These are phyloP conservation scores for Hevea brasiliensis DNA, from an alignment of 345 rosid species.

Conservation along the genomic window DNA sequence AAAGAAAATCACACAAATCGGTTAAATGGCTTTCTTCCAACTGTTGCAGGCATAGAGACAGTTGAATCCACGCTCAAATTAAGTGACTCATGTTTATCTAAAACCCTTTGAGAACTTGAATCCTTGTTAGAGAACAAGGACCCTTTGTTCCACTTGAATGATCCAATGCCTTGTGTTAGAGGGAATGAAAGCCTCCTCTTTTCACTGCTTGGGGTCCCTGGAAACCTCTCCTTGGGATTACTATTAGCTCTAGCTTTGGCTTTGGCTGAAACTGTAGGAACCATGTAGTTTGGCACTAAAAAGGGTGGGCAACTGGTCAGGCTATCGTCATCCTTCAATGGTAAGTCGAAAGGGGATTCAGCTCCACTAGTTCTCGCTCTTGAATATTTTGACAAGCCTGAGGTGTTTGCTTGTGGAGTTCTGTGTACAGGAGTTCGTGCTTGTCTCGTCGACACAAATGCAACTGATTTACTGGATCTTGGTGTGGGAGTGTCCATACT, in stretches of 20 bases:
- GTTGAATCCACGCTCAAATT: slow-evolving; percentile 76
- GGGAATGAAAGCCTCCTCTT: slow-evolving; percentile 77
- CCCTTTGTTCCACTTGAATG: slow-evolving; percentile 82
- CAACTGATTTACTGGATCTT: slow-evolving; percentile 67
- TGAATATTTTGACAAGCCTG: slow-evolving; percentile 56
- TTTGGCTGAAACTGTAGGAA: slow-evolving; percentile 74
- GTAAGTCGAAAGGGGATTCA: slow-evolving; percentile 53
- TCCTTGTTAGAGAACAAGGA: slow-evolving; percentile 61
- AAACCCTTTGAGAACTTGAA: slow-evolving; percentile 39
- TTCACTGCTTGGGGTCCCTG: slow-evolving; percentile 63
- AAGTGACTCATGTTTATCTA: slow-evolving; percentile 19
- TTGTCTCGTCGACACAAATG: slow-evolving; percentile 41
- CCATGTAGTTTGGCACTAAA: slow-evolving; percentile 88
- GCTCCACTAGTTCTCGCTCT: slow-evolving; percentile 58
- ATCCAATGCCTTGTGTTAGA: slow-evolving; percentile 59
- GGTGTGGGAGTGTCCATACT: slow-evolving; percentile 70
- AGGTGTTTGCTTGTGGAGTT: slow-evolving; percentile 36
- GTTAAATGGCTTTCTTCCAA: slow-evolving; percentile 86
- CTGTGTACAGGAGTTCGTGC: slow-evolving; percentile 49
- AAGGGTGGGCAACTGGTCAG: slow-evolving; percentile 89
- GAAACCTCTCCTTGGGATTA: slow-evolving; percentile 65
- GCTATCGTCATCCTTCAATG: slow-evolving; percentile 87
- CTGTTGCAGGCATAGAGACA: slow-evolving; percentile 72
- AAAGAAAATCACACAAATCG: slow-evolving; percentile 74
- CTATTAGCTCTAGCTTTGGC: slow-evolving; percentile 77